Base-by-base conservation (phyloP, 2,329 filamentous ascomycete species). In the Cladophialophora carrionii region DNA sequence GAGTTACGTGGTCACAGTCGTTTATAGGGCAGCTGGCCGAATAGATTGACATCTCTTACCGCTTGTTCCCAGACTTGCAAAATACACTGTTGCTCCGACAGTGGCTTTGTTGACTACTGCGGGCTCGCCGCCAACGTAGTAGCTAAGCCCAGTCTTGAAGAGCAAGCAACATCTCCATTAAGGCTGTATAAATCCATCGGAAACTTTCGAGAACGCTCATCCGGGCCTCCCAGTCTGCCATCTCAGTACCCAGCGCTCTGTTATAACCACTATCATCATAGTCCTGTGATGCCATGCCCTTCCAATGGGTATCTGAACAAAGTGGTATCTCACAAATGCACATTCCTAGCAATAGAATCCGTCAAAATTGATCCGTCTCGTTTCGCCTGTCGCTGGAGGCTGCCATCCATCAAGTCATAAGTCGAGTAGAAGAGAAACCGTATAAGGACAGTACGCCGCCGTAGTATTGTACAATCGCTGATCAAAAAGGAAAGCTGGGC, bases 221-320 rank as follows among this genome's bases (percentile, higher is more conserved):
- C 31, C 10, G 20, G 63, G 60, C 61, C 66, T 57, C 60, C 65
- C 62, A 60, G 55, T 62, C 53, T 61, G 61, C 57, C 67, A 46
- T 59, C 58, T 52, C 43, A 58, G 51, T 26, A 61, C 31, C 64
- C 53, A 57, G 57, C 56, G 62, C 64, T 55, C 48, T 54, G 53
- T 55, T 54, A 29, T 49, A 53, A 58, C 58, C 7, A 62, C 34
- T 56, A 57, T 53, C 22, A 60, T 29, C 49, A 55, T 57, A 56
- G 53, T 29, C 49, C 53, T 62, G 53, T 56, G 34, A 52, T 66
- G 64, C 59, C 62, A 26, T 65, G 56, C 62, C 59, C 48, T 46
- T 34, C 57, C 59, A 48, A 58, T 67, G 67, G 67, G 67, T 69
- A 69, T 69, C 66, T 59, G 43, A 60, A 61, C 61, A 63, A 61